phyloP scores from a whole-genome alignment of 768 basidiomycete genomes.

The Boletus rufocinnamomeus region DNA sequence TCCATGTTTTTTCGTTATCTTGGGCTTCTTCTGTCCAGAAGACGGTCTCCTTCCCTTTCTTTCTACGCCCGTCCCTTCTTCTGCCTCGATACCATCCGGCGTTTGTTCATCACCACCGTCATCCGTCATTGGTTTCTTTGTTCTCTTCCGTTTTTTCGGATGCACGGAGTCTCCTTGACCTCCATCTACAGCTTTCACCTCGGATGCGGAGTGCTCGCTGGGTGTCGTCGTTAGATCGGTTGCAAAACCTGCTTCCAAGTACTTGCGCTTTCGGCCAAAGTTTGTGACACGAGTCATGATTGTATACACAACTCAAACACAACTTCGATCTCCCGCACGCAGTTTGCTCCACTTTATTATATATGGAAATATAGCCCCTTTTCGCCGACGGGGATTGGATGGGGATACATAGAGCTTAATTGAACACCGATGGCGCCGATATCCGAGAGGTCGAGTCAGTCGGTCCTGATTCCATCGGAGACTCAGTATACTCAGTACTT shows the following conservation, averaged over 20 bases:
- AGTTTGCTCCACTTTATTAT: neutral
- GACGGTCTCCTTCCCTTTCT: conserved; percentile 19
- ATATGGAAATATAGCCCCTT: neutral
- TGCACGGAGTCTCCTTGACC: conserved; percentile 25
- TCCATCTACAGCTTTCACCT: neutral
- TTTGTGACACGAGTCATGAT: conserved; percentile 75
- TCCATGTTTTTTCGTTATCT: conserved; percentile 37
- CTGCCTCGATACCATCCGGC: conserved; percentile 15
- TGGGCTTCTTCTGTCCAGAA: neutral
- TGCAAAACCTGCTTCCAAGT: conserved; percentile 62
- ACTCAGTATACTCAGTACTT: neutral
- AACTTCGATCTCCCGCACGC: neutral
- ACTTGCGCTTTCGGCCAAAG: conserved; percentile 72
- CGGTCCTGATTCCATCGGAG: neutral
- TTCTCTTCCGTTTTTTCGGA: conserved; percentile 61
- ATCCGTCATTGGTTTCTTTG: conserved; percentile 42
- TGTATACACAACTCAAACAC: neutral
- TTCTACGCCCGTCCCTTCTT: conserved; percentile 19
- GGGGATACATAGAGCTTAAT: too few relatives aligned
- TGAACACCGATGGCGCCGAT: too few relatives aligned
- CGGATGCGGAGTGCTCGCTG: conserved; percentile 3
- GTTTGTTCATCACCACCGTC: conserved; percentile 10
- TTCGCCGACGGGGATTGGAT: too few relatives aligned
- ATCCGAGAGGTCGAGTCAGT: too few relatives aligned
- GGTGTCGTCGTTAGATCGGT: conserved; percentile 9